Conservation (phyloP, 352 stramenopile species). For the Phytophthora megakarya region DNA sequence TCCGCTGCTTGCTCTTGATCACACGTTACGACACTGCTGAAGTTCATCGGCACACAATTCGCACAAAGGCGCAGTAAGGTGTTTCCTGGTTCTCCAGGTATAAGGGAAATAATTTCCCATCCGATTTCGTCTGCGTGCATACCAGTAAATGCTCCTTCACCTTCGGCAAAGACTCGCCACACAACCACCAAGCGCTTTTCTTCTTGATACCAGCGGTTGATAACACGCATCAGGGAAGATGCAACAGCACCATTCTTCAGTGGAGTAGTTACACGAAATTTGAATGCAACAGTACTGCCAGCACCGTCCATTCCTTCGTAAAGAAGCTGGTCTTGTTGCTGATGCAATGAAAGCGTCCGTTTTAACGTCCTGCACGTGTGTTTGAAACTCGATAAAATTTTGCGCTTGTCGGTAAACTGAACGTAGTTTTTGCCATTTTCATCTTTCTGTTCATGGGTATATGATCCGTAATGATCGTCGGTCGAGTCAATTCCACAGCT, state of each 20-base stretch:
- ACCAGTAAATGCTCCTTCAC: slow-evolving; percentile 20
- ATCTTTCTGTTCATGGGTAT: slow-evolving; percentile 12
- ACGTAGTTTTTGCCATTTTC: slow-evolving; percentile 13
- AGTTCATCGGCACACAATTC: too few relatives aligned
- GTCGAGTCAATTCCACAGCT: background rate
- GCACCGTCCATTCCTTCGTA: slow-evolving; percentile 11
- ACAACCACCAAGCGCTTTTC: slow-evolving; percentile 17
- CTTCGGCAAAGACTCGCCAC: slow-evolving; percentile 20
- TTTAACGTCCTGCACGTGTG: slow-evolving; percentile 9
- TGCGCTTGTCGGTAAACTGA: slow-evolving; percentile 9
- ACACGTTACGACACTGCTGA: too few relatives aligned
- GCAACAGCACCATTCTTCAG: slow-evolving; percentile 7
- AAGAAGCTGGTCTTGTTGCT: slow-evolving; percentile 15
- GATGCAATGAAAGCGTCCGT: slow-evolving; percentile 14
- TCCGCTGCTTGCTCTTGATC: too few relatives aligned
- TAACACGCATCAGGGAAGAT: slow-evolving; percentile 22
- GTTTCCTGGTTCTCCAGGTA: too few relatives aligned
- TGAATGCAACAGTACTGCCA: slow-evolving; percentile 20
- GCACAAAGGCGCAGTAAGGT: too few relatives aligned
- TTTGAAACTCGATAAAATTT: slow-evolving; percentile 11
- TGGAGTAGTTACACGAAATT: slow-evolving; percentile 20
- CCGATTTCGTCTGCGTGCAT: slow-evolving; percentile 25
- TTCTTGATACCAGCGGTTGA: slow-evolving; percentile 16
- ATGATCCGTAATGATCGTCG: background rate
- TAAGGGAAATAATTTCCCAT: background rate